Conservation (phyloP, 1,139 yeast species). For the Geotrichum cucujoidarum region DNA sequence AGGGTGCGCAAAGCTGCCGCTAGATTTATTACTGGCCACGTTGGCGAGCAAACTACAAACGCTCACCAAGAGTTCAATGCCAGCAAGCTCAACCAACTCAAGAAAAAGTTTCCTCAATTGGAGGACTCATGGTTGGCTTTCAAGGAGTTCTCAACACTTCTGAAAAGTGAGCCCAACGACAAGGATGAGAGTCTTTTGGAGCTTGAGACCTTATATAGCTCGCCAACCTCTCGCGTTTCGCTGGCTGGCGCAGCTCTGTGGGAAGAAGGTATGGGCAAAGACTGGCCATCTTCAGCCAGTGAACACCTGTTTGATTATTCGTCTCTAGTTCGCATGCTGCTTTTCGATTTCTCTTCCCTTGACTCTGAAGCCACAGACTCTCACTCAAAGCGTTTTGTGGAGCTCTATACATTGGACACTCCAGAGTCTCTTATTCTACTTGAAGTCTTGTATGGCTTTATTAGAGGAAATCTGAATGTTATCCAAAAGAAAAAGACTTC, state of each 20-base stretch:
- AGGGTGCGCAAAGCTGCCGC: constrained; percentile 35
- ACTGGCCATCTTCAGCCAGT: no score
- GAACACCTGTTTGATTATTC: no score
- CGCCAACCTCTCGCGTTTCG: constrained; percentile 22
- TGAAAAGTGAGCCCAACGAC: constrained; percentile 21
- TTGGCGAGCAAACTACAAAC: constrained; percentile 22
- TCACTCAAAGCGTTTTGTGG: constrained; percentile 20
- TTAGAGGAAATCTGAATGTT: constrained; percentile 23
- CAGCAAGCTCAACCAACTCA: constrained; percentile 21
- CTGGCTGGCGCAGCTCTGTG: constrained; percentile 26
- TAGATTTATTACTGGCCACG: constrained; percentile 26
- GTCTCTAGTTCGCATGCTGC: constrained; percentile 25
- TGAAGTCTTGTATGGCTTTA: constrained; percentile 32
- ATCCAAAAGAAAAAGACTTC: constrained; percentile 18
- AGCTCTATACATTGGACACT: constrained; percentile 23
- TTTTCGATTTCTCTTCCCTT: constrained; percentile 32
- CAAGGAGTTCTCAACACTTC: constrained; percentile 23
- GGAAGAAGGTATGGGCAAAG: constrained; percentile 20
- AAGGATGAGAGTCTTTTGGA: constrained; percentile 16
- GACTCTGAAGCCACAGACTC: constrained; percentile 21
- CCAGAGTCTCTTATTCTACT: constrained; percentile 28
- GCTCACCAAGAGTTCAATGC: constrained; percentile 21
- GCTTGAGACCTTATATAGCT: constrained; percentile 18
- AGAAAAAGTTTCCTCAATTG: constrained; percentile 21
- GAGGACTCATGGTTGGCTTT: constrained; percentile 27